Evolutionary conservation across 495 filamentous ascomycete genomes (phyloP).

Genomic region (Cercophora newfieldiana): DNA sequence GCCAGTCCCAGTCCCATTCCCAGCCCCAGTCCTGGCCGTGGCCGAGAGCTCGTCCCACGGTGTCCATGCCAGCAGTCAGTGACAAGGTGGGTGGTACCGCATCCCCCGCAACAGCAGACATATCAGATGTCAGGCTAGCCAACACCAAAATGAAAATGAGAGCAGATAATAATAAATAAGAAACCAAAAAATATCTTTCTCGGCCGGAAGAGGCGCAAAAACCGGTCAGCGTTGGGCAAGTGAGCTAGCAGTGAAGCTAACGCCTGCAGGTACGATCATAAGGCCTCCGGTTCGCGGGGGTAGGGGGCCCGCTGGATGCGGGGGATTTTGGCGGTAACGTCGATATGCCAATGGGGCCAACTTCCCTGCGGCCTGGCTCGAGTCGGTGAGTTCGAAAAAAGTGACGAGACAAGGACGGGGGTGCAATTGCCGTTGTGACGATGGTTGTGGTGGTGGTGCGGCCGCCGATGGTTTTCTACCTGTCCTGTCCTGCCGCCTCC

Average conservation of each 20-base stretch:
- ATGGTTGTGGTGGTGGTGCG: too few species aligned
- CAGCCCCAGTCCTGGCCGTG: background rate
- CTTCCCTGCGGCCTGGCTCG: too few species aligned
- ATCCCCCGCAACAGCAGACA: too few species aligned
- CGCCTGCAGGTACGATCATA: background rate
- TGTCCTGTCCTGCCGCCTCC: too few species aligned
- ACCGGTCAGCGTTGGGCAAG: background rate
- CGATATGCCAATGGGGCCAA: too few species aligned
- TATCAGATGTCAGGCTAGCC: background rate
- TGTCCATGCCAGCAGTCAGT: background rate
- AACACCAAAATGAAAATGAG: background rate
- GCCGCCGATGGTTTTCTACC: too few species aligned
- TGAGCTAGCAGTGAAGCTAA: background rate
- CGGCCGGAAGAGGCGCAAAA: background rate
- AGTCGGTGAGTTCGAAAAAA: too few species aligned
- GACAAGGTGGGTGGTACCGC: background rate
- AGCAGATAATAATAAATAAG: background rate
- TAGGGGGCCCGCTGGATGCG: background rate
- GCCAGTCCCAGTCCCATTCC: constrained; percentile 6
- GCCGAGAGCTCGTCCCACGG: background rate
- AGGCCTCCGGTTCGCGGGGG: background rate
- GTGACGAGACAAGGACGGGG: too few species aligned
- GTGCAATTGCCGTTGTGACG: too few species aligned
- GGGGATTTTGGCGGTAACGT: background rate
- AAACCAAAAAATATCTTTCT: background rate